phyloP scores from a whole-genome alignment of 2,329 filamentous ascomycete species.

The Uncinocarpus reesii region DNA sequence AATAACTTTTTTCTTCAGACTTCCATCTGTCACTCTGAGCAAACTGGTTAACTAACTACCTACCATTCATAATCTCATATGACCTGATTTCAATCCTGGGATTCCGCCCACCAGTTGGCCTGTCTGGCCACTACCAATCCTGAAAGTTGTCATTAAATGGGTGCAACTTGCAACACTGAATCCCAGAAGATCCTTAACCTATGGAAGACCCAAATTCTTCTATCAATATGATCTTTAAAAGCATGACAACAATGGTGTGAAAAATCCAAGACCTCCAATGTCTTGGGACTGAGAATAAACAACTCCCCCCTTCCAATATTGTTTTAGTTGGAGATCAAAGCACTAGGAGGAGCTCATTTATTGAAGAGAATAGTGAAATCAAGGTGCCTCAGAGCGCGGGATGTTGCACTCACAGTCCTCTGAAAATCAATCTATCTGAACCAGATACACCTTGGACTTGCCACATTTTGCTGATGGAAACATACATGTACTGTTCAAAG shows the following conservation, averaged over 20 bases:
- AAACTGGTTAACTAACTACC: no score
- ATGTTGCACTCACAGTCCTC: slow-evolving; percentile 69
- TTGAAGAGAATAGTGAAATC: slow-evolving; percentile 55
- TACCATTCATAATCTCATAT: no score
- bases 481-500: slow-evolving; percentile 47
- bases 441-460: slow-evolving; percentile 55
- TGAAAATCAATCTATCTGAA: slow-evolving; percentile 62
- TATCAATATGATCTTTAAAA: slow-evolving; percentile 24
- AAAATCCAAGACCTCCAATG: slow-evolving; percentile 53
- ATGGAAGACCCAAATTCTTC: no score
- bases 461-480: slow-evolving; percentile 53
- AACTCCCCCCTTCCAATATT: slow-evolving; percentile 62
- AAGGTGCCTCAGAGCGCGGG: slow-evolving; percentile 60
- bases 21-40: no score
- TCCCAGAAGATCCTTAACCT: no score
- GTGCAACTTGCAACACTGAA: no score
- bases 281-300: slow-evolving; percentile 59
- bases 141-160: no score
- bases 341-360: slow-evolving; percentile 64
- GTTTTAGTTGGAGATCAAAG: slow-evolving; percentile 78
- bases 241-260: slow-evolving; percentile 31
- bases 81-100: no score
- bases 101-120: no score
- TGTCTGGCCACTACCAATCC: no score
- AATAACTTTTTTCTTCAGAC: no score